Percentiles rank a stretch among this genome's conserved stretches.
phyloP scores from a whole-genome alignment of 352 stramenopile genomes.

The Globisporangium yorkense region DNA sequence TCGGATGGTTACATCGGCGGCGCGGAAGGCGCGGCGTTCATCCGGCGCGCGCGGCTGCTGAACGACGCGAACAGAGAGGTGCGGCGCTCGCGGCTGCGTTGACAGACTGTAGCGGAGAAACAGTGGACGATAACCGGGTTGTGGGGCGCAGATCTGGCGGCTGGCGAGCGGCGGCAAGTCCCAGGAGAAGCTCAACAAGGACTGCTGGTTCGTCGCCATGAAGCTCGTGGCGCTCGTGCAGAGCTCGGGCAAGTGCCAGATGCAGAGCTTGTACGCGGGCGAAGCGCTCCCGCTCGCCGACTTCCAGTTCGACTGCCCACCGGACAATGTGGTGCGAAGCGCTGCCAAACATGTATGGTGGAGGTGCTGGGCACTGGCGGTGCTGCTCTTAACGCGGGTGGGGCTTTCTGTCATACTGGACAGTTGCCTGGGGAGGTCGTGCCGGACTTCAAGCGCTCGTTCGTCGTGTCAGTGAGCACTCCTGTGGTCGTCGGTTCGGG shows the following conservation, averaged over 20 bases:
- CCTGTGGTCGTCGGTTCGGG: conserved; percentile 72
- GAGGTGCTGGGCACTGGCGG: too few species aligned
- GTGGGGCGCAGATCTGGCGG: conserved; percentile 63
- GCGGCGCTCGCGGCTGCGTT: background rate
- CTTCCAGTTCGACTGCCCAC: conserved; percentile 73
- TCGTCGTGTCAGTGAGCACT: conserved; percentile 72
- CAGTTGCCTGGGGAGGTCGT: conserved; percentile 47
- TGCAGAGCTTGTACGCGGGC: conserved; percentile 75
- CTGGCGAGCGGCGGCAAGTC: conserved; percentile 85
- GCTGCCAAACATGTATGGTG: background rate
- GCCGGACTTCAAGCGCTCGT: conserved; percentile 48
- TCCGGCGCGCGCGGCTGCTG: conserved; percentile 64
- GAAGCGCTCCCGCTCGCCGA: conserved; percentile 65
- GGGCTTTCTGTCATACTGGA: background rate
- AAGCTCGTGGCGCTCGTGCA: conserved; percentile 87
- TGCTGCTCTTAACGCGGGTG: too few species aligned
- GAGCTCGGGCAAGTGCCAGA: conserved; percentile 74
- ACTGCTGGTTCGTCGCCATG: conserved; percentile 89
- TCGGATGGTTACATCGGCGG: conserved; percentile 71
- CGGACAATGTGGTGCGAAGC: conserved; percentile 63
- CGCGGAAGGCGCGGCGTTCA: conserved; percentile 72
- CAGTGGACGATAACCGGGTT: too few species aligned
- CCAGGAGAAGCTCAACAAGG: conserved; percentile 81
- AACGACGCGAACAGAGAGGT: conserved; percentile 86
- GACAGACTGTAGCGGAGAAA: too few species aligned